A percentile compares a stretch with the other conserved stretches of the same genome.
Conservation (phyloP, 2,329 filamentous ascomycete genomes). For the Magnaporthiopsis poae region DNA sequence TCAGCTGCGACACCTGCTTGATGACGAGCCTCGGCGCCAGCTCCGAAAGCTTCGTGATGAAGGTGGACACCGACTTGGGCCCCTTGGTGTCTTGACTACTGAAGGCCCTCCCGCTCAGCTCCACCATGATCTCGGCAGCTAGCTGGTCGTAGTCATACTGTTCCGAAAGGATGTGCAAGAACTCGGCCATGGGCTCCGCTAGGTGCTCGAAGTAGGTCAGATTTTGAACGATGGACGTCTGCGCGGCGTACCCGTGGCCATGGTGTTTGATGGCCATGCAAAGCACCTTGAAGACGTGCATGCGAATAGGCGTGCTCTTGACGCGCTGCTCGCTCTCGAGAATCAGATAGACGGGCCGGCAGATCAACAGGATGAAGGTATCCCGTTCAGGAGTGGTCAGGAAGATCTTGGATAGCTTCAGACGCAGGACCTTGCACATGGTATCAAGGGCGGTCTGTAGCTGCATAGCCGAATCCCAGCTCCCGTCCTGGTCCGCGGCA, state of each 20-base stretch:
- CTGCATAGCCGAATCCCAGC: conserved; percentile 82
- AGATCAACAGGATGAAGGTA: conserved; percentile 86
- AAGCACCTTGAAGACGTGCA: conserved; percentile 94
- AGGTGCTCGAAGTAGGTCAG: conserved; percentile 96
- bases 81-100: conserved; percentile 92
- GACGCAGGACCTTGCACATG: conserved; percentile 90
- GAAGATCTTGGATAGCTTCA: conserved; percentile 88
- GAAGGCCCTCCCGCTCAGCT: conserved; percentile 95
- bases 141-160: conserved; percentile 97
- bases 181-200: conserved; percentile 98
- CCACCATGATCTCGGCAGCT: conserved; percentile 82
- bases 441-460: conserved; percentile 79
- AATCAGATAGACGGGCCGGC: conserved; percentile 83
- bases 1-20: conserved; percentile 91
- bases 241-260: conserved; percentile 88
- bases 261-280: conserved; percentile 97
- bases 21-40: conserved; percentile 84
- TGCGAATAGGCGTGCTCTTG: conserved; percentile 79
- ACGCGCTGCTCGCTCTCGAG: conserved; percentile 88
- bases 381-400: conserved; percentile 92
- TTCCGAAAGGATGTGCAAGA: conserved; percentile 87
- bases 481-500: conserved; percentile 53
- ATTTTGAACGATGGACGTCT: conserved; percentile 96
- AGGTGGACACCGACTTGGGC: conserved; percentile 89
- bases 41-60: conserved; percentile 87